A percentile compares a stretch with the other conserved stretches of the same genome.
phyloP scores from a whole-genome alignment of 441 rosid species.

The Dalechampia spathulata region DNA sequence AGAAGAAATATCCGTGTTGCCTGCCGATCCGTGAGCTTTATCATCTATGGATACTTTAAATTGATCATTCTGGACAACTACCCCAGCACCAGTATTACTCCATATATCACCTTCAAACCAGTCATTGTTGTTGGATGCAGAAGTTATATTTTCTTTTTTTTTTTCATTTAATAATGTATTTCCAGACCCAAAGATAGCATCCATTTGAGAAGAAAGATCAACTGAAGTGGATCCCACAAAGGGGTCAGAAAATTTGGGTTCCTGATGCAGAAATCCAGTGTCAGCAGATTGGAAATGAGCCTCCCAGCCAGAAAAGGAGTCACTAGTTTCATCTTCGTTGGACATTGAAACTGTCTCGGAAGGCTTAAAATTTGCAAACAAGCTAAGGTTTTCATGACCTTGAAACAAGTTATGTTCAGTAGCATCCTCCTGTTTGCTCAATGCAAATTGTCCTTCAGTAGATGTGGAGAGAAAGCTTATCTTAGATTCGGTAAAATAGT shows the following conservation, averaged over 20 bases:
- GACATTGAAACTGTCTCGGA: constrained; percentile 23
- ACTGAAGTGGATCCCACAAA: constrained; percentile 32
- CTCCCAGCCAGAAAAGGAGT: constrained; percentile 45
- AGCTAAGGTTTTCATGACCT: constrained; percentile 32
- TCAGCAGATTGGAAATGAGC: constrained; percentile 47
- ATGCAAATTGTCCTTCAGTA: constrained; percentile 21
- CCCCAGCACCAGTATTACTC: constrained; percentile 24
- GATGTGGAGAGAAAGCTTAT: constrained; percentile 16
- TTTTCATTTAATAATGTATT: constrained; percentile 21
- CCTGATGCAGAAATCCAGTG: constrained; percentile 25
- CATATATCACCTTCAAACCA: constrained; percentile 47
- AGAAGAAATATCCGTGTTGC: constrained; percentile 15
- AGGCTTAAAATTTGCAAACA: constrained; percentile 38
- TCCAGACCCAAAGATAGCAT: constrained; percentile 56
- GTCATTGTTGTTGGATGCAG: constrained; percentile 27
- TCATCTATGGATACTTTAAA: constrained; percentile 18
- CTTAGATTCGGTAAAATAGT: constrained; percentile 35
- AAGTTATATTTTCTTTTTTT: constrained; percentile 26
- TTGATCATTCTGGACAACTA: constrained; percentile 17
- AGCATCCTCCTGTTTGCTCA: constrained; percentile 21
- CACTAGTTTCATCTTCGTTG: constrained; percentile 26
- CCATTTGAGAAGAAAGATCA: constrained; percentile 59
- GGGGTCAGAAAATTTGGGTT: constrained; percentile 31
- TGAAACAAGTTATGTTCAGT: constrained; percentile 21
- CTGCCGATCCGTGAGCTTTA: constrained; percentile 19